These are phyloP conservation scores for Pichia sorboxylosa DNA, from an alignment of 1,139 yeast species.

Conservation along the genomic window DNA sequence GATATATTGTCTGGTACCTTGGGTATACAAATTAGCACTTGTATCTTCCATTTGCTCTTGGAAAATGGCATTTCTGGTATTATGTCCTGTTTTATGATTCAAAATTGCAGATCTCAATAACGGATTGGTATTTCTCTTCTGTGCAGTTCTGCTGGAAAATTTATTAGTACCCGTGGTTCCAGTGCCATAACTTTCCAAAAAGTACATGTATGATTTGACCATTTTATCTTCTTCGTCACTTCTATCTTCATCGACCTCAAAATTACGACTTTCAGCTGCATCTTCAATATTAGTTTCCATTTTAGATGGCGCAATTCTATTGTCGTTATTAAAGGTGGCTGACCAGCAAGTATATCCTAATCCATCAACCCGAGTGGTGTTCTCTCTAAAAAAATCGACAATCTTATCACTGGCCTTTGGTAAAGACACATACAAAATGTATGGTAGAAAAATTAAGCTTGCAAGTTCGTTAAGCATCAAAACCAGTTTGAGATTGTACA, in stretches of 20 bases:
- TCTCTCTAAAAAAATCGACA: constrained; percentile 83
- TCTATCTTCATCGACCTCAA: constrained; percentile 17
- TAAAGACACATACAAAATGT: constrained; percentile 72
- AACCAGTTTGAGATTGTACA: constrained; percentile 63
- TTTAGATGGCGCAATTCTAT: constrained; percentile 32
- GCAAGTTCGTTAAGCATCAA: constrained; percentile 69
- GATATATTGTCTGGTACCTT: constrained; percentile 14
- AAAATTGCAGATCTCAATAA: constrained; percentile 15
- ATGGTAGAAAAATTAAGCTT: constrained; percentile 76
- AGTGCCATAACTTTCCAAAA: constrained; percentile 66
- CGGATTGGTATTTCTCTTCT: constrained; percentile 4
- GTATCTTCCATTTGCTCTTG: constrained; percentile 22
- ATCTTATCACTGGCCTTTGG: constrained; percentile 64
- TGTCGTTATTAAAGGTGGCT: constrained; percentile 80
- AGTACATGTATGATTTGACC: constrained; percentile 82
- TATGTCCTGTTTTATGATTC: constrained; percentile 11
- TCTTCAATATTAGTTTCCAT: constrained; percentile 34
- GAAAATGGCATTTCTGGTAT: constrained; percentile 2
- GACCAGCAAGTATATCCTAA: constrained; percentile 88
- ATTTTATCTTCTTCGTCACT: constrained; percentile 69
- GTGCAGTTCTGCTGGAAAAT: neutral
- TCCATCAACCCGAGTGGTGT: constrained; percentile 84
- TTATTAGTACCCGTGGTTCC: constrained; percentile 8
- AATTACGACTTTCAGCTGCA: constrained; percentile 22
- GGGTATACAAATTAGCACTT: constrained; percentile 18